phyloP scores from a whole-genome alignment of 176 grass and related monocot species.

The Oryza coarctata region DNA sequence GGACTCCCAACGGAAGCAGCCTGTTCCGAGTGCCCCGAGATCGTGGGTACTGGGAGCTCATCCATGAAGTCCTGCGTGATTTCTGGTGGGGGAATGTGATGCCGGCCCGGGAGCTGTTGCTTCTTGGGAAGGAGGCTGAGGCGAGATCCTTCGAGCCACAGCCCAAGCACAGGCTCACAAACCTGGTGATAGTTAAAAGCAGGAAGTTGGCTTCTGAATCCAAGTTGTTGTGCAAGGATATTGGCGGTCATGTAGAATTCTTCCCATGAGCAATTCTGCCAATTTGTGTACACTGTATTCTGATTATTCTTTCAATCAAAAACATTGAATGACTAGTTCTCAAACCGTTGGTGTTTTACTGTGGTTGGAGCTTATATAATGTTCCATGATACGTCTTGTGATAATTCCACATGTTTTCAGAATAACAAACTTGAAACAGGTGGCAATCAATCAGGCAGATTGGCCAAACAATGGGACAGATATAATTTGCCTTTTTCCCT shows the following conservation, averaged over 20 bases:
- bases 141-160: conserved; percentile 66
- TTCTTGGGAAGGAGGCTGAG: conserved; percentile 55
- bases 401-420: background rate
- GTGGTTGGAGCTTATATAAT: background rate
- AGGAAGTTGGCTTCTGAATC: conserved; percentile 75
- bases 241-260: conserved; percentile 91
- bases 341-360: background rate
- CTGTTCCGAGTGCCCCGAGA: conserved; percentile 66
- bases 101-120: conserved; percentile 62
- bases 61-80: conserved; percentile 64
- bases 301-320: conserved; percentile 47
- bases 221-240: conserved; percentile 82
- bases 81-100: conserved; percentile 95
- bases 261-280: conserved; percentile 57
- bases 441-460: conserved; percentile 6
- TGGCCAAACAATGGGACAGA: background rate
- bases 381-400: background rate
- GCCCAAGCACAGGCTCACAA: conserved; percentile 71
- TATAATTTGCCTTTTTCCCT: background rate
- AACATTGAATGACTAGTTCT: background rate
- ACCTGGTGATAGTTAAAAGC: conserved; percentile 66
- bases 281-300: conserved; percentile 32
- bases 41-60: conserved; percentile 78
- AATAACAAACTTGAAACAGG: conserved; percentile 4
- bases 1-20: conserved; percentile 91